Evolutionary conservation across 495 filamentous ascomycete species (phyloP), one percentile per base, ranked within the genome.

Genomic region (Bathelium albidoporum): DNA sequence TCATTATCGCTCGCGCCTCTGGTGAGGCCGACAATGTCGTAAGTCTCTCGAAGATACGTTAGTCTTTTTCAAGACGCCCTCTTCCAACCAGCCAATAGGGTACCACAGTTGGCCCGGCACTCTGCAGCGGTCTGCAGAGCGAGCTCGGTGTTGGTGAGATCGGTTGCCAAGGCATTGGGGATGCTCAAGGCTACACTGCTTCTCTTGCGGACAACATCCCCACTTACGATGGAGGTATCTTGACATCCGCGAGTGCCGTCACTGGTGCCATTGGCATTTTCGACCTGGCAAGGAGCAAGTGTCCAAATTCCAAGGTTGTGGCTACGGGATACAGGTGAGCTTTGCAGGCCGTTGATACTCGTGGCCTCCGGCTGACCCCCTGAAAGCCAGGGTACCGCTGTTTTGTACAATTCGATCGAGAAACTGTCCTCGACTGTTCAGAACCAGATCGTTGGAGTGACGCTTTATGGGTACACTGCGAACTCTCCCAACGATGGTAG

Each of bases 401-500:
- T 67, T 29, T 62, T 64, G 34, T 59, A 59, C 32, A 43, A 32
- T 29, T 49, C 36, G 31, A 62, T 67, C 58, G 28, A 59, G 31
- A 43, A 65, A 49, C 16, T 62, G 44, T 11, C 12, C 59, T 22
- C 41, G 3, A 29, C 29, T 52, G 59, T 62, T 49, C 29, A 65
- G 62, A 49, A 58, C 39, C 62, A 59, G 22, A 65, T 67, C 62
- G 65, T 63, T 29, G 65, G 62, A 29, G 65, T 62, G 34, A 63
- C 64, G 24, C 61, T 62, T 26, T 67, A 59, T 59, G 65, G 65
- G 44, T 44, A 67, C 59, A 67, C 65, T 20, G 62, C 41, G 22
- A 67, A 67, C 49, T n/a, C n/a, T 26, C 60, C 59, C 16, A 59
- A 64, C 52, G 39, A 45, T 10, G 62, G 62, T 36, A 53, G 36